A percentile compares a stretch with the other conserved stretches of the same genome.
Conservation (phyloP, 495 filamentous ascomycete species). For the Echria macrotheca region DNA sequence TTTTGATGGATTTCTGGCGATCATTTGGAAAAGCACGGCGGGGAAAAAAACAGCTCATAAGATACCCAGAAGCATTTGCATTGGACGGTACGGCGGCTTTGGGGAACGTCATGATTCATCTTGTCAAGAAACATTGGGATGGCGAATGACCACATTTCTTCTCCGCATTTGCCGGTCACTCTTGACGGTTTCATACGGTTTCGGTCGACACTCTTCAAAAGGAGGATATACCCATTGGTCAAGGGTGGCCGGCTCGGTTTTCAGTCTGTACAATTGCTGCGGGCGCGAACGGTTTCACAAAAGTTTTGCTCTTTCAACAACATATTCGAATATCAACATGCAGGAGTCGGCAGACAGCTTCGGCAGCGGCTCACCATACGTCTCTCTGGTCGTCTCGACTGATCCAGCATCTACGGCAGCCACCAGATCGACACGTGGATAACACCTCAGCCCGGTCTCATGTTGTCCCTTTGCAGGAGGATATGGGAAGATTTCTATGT, state of each 20-base stretch:
- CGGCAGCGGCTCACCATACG: no score
- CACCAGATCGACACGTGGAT: no score
- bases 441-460: no score
- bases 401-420: no score
- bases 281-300: slow-evolving; percentile 1
- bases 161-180: slow-evolving; percentile 7
- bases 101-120: slow-evolving; percentile 6
- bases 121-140: slow-evolving; percentile 8
- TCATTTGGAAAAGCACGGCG: slow-evolving; percentile 14
- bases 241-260: neutral
- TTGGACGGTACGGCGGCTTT: slow-evolving; percentile 11
- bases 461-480: no score
- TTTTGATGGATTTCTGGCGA: neutral
- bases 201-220: neutral
- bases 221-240: neutral
- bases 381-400: no score
- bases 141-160: slow-evolving; percentile 4
- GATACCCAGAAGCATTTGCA: slow-evolving; percentile 25
- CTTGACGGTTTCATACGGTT: neutral
- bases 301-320: slow-evolving; percentile 10
- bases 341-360: no score
- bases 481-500: no score
- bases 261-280: slow-evolving; percentile 1
- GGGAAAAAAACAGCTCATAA: slow-evolving; percentile 5
- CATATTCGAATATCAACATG: no score